phyloP scores from a whole-genome alignment of 2,329 filamentous ascomycete genomes.

The Clonostachys solani region DNA sequence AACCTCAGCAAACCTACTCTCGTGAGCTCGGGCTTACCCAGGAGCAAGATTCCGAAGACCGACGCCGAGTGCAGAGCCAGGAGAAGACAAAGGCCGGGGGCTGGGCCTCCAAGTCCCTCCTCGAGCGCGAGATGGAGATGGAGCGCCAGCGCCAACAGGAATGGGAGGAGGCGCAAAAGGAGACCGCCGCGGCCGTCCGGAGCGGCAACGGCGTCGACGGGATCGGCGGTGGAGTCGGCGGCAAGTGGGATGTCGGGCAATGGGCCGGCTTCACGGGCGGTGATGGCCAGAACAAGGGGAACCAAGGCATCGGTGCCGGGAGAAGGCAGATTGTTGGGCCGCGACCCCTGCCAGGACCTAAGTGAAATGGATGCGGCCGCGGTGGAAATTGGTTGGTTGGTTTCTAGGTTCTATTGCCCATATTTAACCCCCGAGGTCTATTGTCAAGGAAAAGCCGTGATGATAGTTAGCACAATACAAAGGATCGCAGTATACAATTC shows the following conservation, averaged over 20 bases:
- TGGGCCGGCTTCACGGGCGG: slow-evolving; percentile 73
- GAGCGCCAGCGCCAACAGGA: slow-evolving; percentile 73
- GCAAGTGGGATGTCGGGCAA: slow-evolving; percentile 73
- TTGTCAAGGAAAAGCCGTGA: too few species aligned
- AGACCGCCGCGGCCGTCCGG: slow-evolving; percentile 50
- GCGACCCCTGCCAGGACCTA: slow-evolving; percentile 52
- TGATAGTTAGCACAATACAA: too few species aligned
- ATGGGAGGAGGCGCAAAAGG: slow-evolving; percentile 74
- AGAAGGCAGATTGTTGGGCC: slow-evolving; percentile 78
- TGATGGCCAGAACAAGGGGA: slow-evolving; percentile 67
- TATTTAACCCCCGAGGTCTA: too few species aligned
- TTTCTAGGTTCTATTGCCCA: too few species aligned
- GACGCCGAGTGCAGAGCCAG: slow-evolving; percentile 54
- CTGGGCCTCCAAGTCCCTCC: slow-evolving; percentile 64
- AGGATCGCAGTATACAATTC: too few species aligned
- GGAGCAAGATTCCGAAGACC: slow-evolving; percentile 60
- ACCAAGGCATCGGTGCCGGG: slow-evolving; percentile 63
- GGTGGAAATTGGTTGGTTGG: too few species aligned
- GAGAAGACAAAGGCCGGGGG: slow-evolving; percentile 57
- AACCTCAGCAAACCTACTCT: slow-evolving; percentile 45
- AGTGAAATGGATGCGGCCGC: slow-evolving; percentile 2
- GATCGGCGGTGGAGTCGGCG: slow-evolving; percentile 60
- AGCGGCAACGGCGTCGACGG: slow-evolving; percentile 53
- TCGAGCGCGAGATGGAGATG: slow-evolving; percentile 78
- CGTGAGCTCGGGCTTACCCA: slow-evolving; percentile 51